A percentile compares a stretch with the other conserved stretches of the same genome.
phyloP scores from a whole-genome alignment of 169 alveolate species.

The Eimeria necatrix region DNA sequence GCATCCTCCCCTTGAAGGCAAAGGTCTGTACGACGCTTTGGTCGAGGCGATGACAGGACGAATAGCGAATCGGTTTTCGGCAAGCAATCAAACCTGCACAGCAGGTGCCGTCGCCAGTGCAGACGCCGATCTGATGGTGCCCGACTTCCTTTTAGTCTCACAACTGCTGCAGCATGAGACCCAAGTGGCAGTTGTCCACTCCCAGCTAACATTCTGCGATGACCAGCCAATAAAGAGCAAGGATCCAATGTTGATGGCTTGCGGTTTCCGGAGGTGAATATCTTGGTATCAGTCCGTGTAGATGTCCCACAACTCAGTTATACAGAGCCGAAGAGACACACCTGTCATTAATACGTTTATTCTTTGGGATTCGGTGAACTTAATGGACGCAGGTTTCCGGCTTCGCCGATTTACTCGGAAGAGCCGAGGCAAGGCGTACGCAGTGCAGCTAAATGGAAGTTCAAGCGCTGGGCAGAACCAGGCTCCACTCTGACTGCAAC shows the following conservation, averaged over 20 bases:
- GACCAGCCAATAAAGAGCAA: slow-evolving; percentile 82
- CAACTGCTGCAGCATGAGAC: slow-evolving; percentile 82
- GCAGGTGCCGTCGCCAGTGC: background rate
- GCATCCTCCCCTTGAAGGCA: slow-evolving; percentile 33
- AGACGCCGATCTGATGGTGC: slow-evolving; percentile 46
- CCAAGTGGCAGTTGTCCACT: slow-evolving; percentile 83
- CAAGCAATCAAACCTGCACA: background rate
- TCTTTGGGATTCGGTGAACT: background rate
- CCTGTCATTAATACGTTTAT: background rate
- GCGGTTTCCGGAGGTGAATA: slow-evolving; percentile 85
- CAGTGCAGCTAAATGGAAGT: slow-evolving; percentile 40
- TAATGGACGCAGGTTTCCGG: slow-evolving; percentile 19
- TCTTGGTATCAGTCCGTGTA: background rate
- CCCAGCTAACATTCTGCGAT: slow-evolving; percentile 75
- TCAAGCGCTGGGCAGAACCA: slow-evolving; percentile 70
- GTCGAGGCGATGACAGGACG: slow-evolving; percentile 56
- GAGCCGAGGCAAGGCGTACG: slow-evolving; percentile 67
- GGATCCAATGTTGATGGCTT: slow-evolving; percentile 76
- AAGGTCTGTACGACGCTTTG: slow-evolving; percentile 46
- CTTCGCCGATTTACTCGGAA: slow-evolving; percentile 64
- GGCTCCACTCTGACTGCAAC: slow-evolving; percentile 69
- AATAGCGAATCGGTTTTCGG: slow-evolving; percentile 58
- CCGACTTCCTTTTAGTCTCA: slow-evolving; percentile 80
- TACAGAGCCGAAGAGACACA: background rate
- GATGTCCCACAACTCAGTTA: background rate